Evolutionary conservation across 2,329 filamentous ascomycete genomes (phyloP), one percentile per base, ranked within the genome.

Genomic region (Fusarium piperis): DNA sequence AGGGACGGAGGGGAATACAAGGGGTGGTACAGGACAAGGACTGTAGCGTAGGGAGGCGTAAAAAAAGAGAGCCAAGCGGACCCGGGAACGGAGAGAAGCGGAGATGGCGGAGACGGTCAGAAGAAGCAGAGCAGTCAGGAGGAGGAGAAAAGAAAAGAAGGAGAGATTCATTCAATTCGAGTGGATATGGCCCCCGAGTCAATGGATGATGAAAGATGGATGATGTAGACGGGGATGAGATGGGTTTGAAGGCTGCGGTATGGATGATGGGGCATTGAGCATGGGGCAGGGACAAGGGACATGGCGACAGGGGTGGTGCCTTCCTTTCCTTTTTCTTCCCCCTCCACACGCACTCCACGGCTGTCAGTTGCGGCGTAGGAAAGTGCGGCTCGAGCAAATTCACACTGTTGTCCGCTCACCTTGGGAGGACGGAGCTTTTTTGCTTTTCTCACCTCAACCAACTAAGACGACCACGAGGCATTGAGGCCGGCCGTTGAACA

Each of bases 271-370:
- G 73, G 65, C 73, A 75, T 75, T 75, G 68, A 68, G 65, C 72
- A 73, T 72, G 68, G 73, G 72, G 72, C 73, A 75, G 41, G 73
- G 73, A 75, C 73, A 75, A 74, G 72, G 72, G 71, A 67, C 26
- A 57, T 52, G 30, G 33, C 11, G 71, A 67, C 71, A 62, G 52
- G 71, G 71, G 58, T 67, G 46, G 48, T 28, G 58, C 38, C 65
- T 73, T 74, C 39, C 65, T 64, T 62, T 62, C 58, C 33, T 66
- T 46, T 65, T 59, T 23, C 41, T 59, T 23, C 41, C 30, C 60
- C 65, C 58, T 67, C 51, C 65, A 72, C 48, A 57, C 51, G 53
- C 58, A 59, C 46, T 64, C 48, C 64, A 64, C 64, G 60, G 68
- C 60, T 71, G 68, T 69, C 68, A 71, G 61, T 73, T 75, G 64